Evolutionary conservation across 2,329 filamentous ascomycete genomes (phyloP).

Genomic region (Colletotrichum musae): DNA sequence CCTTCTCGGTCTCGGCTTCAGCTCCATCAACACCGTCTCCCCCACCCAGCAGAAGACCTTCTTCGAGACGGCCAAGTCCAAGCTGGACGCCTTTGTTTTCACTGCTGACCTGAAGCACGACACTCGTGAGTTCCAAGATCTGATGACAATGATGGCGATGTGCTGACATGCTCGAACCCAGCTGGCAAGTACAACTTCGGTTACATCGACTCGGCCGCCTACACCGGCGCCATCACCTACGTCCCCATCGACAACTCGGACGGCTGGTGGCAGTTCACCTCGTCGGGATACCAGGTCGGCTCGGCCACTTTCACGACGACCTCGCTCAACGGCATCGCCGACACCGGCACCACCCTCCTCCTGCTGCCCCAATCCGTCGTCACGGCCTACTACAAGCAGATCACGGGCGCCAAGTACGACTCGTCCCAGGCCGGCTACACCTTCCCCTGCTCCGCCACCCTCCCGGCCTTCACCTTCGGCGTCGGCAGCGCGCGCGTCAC

Average conservation of each 20-base stretch:
- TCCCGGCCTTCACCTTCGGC: conserved; percentile 61
- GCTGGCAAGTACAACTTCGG: conserved; percentile 55
- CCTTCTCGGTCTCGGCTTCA: conserved; percentile 78
- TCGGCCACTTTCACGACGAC: conserved; percentile 35
- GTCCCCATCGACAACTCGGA: conserved; percentile 65
- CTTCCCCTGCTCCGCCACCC: conserved; percentile 59
- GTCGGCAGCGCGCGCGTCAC: conserved; percentile 59
- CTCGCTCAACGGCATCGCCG: conserved; percentile 43
- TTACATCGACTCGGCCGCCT: conserved; percentile 69
- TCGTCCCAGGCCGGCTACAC: conserved; percentile 48
- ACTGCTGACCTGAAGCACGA: conserved; percentile 41
- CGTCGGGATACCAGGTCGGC: conserved; percentile 43
- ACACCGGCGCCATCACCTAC: conserved; percentile 72
- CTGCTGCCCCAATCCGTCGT: conserved; percentile 45
- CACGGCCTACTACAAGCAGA: conserved; percentile 45
- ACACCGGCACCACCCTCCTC: conserved; percentile 49
- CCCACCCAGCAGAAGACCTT: conserved; percentile 52
- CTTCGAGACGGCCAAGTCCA: conserved; percentile 41
- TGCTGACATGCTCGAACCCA: conserved; percentile 46
- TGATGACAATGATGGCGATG: conserved; percentile 49
- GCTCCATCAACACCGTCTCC: conserved; percentile 51
- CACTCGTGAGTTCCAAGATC: conserved; percentile 56
- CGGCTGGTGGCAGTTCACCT: conserved; percentile 75
- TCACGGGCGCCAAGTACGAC: conserved; percentile 44
- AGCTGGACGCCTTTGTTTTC: conserved; percentile 38